Evolutionary conservation across 768 basidiomycete genomes (phyloP).

Genomic region (Roridomyces roridus): DNA sequence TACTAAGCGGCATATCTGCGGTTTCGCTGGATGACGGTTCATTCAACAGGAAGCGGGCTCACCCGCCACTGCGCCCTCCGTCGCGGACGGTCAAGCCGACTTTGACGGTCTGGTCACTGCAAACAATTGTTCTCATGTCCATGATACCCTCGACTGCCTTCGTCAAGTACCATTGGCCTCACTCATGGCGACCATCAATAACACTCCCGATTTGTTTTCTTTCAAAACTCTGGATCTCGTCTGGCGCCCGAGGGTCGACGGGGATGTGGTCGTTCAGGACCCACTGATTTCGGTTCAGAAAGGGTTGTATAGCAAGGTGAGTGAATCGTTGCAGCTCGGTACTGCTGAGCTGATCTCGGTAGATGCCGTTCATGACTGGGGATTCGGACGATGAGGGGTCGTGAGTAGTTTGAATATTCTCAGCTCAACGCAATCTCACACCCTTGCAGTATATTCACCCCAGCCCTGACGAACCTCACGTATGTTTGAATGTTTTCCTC

Average conservation of each 20-base stretch:
- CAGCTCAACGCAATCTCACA: too few relatives aligned
- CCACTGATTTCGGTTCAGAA: constrained; percentile 37
- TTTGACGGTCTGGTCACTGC: not conserved
- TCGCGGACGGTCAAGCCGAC: not conserved
- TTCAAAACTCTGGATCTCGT: constrained; percentile 36
- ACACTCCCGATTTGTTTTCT: constrained; percentile 35
- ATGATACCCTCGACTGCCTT: constrained; percentile 40
- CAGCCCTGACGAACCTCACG: too few relatives aligned
- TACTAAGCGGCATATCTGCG: too few relatives aligned
- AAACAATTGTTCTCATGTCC: constrained; percentile 28
- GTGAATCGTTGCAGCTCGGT: too few relatives aligned
- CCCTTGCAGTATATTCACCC: too few relatives aligned
- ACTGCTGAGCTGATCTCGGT: not conserved
- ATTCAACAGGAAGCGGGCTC: not conserved
- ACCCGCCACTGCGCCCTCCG: not conserved
- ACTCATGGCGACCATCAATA: constrained; percentile 38
- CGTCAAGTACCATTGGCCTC: constrained; percentile 33
- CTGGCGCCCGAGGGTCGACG: constrained; percentile 47
- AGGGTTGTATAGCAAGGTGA: constrained; percentile 39
- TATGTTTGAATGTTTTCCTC: too few relatives aligned
- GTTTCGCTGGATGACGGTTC: too few relatives aligned
- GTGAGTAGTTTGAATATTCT: constrained; percentile 27
- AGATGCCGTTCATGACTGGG: constrained; percentile 37
- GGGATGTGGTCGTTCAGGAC: constrained; percentile 38
- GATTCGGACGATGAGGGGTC: constrained; percentile 50